Conservation (phyloP, 176 grass and related monocot genomes). For the Zoysia japonica region DNA sequence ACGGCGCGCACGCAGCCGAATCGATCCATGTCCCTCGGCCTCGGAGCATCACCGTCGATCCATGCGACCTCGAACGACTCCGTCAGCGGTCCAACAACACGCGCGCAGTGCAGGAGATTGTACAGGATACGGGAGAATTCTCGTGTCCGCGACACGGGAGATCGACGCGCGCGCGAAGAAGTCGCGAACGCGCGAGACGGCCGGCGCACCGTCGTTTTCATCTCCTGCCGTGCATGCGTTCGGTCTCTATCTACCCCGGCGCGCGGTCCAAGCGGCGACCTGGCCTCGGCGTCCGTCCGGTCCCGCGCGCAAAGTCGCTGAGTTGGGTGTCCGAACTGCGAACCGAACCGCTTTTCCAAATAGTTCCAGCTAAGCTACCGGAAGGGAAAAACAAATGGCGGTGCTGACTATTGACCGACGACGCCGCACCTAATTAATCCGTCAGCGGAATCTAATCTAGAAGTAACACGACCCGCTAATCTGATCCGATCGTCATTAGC, state of each 20-base stretch:
- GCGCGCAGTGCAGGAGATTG: too few species aligned
- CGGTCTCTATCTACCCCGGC: neutral
- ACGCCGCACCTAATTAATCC: neutral
- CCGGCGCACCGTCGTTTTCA: neutral
- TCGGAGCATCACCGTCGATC: too few species aligned
- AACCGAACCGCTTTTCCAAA: neutral
- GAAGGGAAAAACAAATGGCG: neutral
- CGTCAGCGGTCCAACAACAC: too few species aligned
- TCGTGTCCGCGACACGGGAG: too few species aligned
- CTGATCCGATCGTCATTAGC: neutral
- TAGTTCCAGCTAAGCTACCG: neutral
- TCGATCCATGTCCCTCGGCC: too few species aligned
- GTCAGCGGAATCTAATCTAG: neutral
- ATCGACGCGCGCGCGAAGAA: neutral
- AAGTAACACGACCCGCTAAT: neutral
- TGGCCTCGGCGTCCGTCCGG: neutral
- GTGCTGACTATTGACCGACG: constrained; percentile 26
- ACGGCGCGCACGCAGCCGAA: neutral
- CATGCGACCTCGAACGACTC: too few species aligned
- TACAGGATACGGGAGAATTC: too few species aligned
- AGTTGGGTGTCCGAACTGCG: neutral
- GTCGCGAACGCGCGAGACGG: neutral
- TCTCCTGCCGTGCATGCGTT: accelerated
- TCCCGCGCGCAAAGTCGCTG: neutral
- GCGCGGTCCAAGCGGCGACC: neutral